These are phyloP conservation scores for Cymodocea nodosa DNA, from an alignment of 116 monocot species.

Conservation along the genomic window DNA sequence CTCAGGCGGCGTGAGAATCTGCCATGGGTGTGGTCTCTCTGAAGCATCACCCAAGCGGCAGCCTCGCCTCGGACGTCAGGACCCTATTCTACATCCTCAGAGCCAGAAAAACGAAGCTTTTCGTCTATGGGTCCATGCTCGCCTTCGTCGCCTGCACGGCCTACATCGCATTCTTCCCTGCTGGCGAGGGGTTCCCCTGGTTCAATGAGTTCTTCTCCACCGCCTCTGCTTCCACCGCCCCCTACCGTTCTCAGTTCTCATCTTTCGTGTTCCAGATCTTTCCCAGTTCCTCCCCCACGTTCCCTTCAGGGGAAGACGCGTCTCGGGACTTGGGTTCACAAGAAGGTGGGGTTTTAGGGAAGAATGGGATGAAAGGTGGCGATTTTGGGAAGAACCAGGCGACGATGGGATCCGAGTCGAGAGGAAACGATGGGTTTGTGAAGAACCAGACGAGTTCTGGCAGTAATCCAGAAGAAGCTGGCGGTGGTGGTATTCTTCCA, in stretches of 20 bases:
- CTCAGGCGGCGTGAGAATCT: no score
- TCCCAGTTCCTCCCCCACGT: background rate
- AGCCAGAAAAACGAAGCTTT: constrained; percentile 40
- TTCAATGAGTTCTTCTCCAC: constrained; percentile 40
- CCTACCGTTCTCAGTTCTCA: constrained; percentile 39
- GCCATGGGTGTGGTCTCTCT: constrained; percentile 2
- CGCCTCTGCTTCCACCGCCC: constrained; percentile 17
- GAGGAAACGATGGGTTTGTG: background rate
- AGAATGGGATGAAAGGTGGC: background rate
- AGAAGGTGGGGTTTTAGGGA: no score
- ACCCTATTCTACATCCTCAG: constrained; percentile 12
- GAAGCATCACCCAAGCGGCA: background rate
- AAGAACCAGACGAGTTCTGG: constrained; percentile 2
- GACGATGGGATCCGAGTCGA: background rate
- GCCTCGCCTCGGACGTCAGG: background rate
- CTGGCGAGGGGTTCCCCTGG: constrained; percentile 24
- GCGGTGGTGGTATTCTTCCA: background rate
- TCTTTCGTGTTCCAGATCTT: constrained; percentile 12
- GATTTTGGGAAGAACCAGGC: constrained; percentile 6
- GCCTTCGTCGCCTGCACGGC: constrained; percentile 58
- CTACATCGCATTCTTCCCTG: constrained; percentile 55
- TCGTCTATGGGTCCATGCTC: constrained; percentile 35
- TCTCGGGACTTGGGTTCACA: no score
- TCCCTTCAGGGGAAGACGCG: no score
- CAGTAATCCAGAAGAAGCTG: background rate